Percentiles rank a stretch among this genome's conserved stretches.
phyloP scores from a whole-genome alignment of 306 rosid genomes.

The Citrullus mucosospermus region DNA sequence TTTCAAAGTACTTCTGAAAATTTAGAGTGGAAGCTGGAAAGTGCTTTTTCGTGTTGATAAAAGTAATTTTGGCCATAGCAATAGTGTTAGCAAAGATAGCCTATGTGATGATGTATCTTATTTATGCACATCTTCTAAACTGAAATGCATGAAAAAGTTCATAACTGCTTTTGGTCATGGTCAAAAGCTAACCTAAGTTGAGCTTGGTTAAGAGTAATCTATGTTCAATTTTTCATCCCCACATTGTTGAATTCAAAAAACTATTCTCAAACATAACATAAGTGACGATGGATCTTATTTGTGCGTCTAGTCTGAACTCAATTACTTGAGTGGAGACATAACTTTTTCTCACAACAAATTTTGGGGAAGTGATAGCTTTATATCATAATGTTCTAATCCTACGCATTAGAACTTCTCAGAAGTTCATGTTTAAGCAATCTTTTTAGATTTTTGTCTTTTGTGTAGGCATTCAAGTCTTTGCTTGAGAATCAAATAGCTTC shows the following conservation, averaged over 20 bases:
- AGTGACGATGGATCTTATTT: not conserved
- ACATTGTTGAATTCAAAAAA: not conserved
- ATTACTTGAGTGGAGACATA: not conserved
- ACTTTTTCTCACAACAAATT: not conserved
- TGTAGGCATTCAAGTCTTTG: slow-evolving; percentile 32
- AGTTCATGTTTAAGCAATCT: not conserved
- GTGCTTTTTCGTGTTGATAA: not conserved
- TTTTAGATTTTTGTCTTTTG: slow-evolving; percentile 9
- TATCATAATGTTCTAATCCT: not conserved
- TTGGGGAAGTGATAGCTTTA: not conserved
- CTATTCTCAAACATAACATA: not conserved
- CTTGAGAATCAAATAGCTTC: slow-evolving; percentile 22
- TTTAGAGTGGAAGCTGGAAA: not conserved
- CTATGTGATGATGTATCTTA: not conserved
- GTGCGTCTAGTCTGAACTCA: not conserved
- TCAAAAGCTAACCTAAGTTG: not conserved
- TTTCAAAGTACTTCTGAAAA: not conserved
- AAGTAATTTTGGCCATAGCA: not conserved
- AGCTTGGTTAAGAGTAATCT: not conserved
- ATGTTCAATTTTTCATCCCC: not conserved
- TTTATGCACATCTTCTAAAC: not conserved
- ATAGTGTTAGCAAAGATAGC: not conserved
- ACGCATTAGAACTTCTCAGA: too few species aligned
- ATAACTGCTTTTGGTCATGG: not conserved
- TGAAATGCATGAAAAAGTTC: not conserved